Percentiles rank a stretch among this genome's conserved stretches.
Conservation (phyloP, 306 rosid genomes). For the Hippophae rhamnoides region DNA sequence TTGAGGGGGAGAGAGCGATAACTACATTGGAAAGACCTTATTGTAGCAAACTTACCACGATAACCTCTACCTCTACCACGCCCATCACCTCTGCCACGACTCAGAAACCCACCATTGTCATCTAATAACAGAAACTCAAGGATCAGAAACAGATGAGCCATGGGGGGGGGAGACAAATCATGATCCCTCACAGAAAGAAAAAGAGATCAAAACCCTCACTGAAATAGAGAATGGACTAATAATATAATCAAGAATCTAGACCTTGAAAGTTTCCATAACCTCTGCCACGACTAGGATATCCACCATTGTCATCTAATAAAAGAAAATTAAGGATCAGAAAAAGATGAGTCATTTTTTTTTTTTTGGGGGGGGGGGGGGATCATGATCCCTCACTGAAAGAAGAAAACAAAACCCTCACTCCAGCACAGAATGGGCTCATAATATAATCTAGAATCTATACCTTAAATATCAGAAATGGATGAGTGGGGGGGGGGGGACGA, state of each 20-base stretch:
- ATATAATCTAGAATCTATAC: slow-evolving; percentile 15
- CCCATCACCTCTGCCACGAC: slow-evolving; percentile 76
- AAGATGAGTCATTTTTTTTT: not conserved
- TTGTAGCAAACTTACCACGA: slow-evolving; percentile 49
- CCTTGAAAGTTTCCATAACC: slow-evolving; percentile 31
- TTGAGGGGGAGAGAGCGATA: too few species aligned
- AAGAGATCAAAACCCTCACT: not conserved
- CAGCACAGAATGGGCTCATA: not conserved
- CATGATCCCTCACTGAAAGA: not conserved
- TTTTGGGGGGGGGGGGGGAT: too few species aligned
- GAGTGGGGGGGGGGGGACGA: not conserved
- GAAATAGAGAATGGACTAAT: not conserved
- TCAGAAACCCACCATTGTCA: slow-evolving; percentile 79
- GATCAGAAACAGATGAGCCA: slow-evolving; percentile 3
- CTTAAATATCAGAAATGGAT: slow-evolving; percentile 1
- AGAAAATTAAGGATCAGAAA: slow-evolving; percentile 1
- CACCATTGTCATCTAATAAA: slow-evolving; percentile 54
- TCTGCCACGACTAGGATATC: slow-evolving; percentile 41
- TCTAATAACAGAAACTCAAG: not conserved
- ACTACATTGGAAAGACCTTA: not conserved
- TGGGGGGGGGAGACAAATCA: not conserved
- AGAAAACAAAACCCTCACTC: not conserved
- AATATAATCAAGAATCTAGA: slow-evolving; percentile 7
- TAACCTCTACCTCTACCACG: slow-evolving; percentile 76
- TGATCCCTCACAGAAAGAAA: not conserved